Evolutionary conservation across 371 early-diverging fungal species (phyloP), one percentile per base, ranked within the genome.

Genomic region (Parasitella parasitica): DNA sequence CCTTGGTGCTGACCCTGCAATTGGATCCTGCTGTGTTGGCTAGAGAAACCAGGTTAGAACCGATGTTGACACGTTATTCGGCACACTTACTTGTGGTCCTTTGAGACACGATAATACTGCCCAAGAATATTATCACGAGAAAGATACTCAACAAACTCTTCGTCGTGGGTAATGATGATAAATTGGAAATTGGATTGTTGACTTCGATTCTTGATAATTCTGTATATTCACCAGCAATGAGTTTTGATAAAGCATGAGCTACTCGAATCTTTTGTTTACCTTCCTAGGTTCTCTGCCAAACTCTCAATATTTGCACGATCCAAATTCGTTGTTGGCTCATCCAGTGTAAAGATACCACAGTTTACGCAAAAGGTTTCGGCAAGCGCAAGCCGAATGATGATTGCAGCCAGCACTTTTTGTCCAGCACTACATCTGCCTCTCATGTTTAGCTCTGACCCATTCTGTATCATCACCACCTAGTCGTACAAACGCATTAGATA

Each of bases 301-400:
- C 91, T 91, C 59, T 91, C 85, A 43, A 99, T 92, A 71, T 99
- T 99, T 6, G 86, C 95, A 39, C 87, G 83, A 75, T 99, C 99
- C 18, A 99, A 77, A 73, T 99, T 99, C 0, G 99, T 99, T 0
- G 99, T 99, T 0, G 99, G 99, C 69, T 99, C 99, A 76, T 99
- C 99, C 50, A 99, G 77, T 0, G 99, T 95, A 46, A 99, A 75
- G n/a, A 99, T 88, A 6, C 98, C 98, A 71, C 98, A 99, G 62
- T 94, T 90, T 12, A 89, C 67, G 59, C 96, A 88, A 70, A 99
- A 99, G 0, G 97, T 87, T 57, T 99, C 99, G 5, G 99, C 98
- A 43, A 99, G 79, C 7, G 99, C 99, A 37, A 99, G 80, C 16
- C 99, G 89, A 57, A 99, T 94, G 54, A 99, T 94, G 57, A 99